Evolutionary conservation across 169 alveolate species (phyloP).

Genomic region (Amoebophrya sp.): DNA sequence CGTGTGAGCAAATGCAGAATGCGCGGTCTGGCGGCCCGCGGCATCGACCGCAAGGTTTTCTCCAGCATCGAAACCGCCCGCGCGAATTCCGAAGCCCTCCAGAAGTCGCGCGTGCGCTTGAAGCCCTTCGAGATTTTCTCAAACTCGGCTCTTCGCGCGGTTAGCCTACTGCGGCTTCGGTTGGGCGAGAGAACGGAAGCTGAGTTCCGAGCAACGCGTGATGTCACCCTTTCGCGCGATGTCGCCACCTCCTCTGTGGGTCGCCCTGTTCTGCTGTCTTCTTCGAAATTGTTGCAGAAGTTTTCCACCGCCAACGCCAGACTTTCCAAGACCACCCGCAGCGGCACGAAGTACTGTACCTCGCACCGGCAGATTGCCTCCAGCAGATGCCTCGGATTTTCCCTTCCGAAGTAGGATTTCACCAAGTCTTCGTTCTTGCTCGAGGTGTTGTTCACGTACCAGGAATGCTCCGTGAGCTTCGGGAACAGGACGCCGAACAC

Average conservation of each 20-base stretch:
- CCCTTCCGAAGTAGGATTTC: background rate
- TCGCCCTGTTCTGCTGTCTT: too few relatives aligned
- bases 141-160: too few relatives aligned
- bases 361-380: background rate
- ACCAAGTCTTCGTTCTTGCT: background rate
- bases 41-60: background rate
- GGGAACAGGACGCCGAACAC: background rate
- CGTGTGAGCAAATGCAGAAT: background rate
- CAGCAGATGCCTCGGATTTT: background rate
- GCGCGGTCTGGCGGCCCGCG: background rate
- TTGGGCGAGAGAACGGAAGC: too few relatives aligned
- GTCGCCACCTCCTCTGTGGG: too few relatives aligned
- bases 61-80: background rate
- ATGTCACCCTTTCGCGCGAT: too few relatives aligned
- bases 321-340: background rate
- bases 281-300: too few relatives aligned
- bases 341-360: background rate
- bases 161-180: too few relatives aligned
- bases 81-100: background rate
- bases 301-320: background rate
- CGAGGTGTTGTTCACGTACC: background rate
- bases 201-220: too few relatives aligned
- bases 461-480: background rate
- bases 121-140: background rate
- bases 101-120: background rate